Base-by-base conservation (phyloP, 108 stramenopile genomes). In the Nitzschia palea region DNA sequence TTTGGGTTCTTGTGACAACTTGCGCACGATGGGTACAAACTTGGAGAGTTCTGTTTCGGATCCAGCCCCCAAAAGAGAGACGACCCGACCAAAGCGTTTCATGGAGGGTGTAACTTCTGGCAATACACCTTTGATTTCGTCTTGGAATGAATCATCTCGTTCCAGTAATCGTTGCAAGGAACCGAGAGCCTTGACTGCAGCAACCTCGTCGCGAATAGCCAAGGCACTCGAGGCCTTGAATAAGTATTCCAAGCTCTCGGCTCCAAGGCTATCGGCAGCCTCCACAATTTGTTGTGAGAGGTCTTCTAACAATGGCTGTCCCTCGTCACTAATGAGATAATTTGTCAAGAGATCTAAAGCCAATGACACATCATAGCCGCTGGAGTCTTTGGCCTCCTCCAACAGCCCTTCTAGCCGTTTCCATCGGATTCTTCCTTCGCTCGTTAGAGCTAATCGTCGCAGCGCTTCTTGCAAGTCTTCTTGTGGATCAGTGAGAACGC, bases 401-500 rank as follows among this genome's bases (percentile, higher is more conserved):
- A 97, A 60, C 28, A 98, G 70, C 54, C 91, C 81, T 71, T 98
- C 97, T 14, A 98, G 58, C 28, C 97, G 81, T 67, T 82, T 83
- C 95, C 95, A 96, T 60, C 94, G 74, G n/a, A 94, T 80, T 51
- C 64, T 65, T 15, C 92, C 92, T 48, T 94, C 90, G 22, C 65
- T 68, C 45, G 91, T 95, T 6, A 98, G 78, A 32, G 90, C 89
- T 9, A 95, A 70, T 22, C 90, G 78, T 23, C 83, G 77, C 10
- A 91, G 71, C 34, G 93, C 93, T 73, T 95, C 90, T 65, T 88
- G 89, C 35, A 91, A 71, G 30, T 91, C 90, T 48, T 84, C 73
- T 54, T 91, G 90, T 0, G 91, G 77, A 80, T 92, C 91, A 8
- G 95, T 98, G 40, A 98, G 77, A 17, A 98, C 89, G 6, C 96